Evolutionary conservation across 805 yeast species (phyloP).

Genomic region (Candida endomychidarum): DNA sequence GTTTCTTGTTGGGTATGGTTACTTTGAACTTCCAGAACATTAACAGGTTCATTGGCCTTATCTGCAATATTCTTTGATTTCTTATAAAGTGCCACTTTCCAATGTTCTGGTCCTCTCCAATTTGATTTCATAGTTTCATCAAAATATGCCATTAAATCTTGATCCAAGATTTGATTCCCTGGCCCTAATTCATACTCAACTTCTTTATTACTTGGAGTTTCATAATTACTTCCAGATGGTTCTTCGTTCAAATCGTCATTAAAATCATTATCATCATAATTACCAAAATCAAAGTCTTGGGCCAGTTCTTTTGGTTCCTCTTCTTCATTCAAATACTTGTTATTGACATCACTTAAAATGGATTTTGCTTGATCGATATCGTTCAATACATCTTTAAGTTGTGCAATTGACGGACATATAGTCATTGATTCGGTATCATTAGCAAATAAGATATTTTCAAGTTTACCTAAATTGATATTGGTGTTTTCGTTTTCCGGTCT

Average conservation of each 20-base stretch:
- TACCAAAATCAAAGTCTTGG: conserved; percentile 16
- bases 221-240: conserved; percentile 3
- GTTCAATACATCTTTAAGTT: conserved; percentile 56
- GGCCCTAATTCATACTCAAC: conserved; percentile 16
- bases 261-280: conserved; percentile 18
- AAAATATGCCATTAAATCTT: conserved; percentile 75
- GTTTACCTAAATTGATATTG: conserved; percentile 21
- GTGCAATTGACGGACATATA: conserved; percentile 72
- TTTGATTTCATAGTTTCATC: conserved; percentile 66
- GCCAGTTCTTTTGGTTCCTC: conserved; percentile 9
- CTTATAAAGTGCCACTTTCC: conserved; percentile 74
- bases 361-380: conserved; percentile 49
- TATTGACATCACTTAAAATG: conserved; percentile 41
- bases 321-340: conserved; percentile 20
- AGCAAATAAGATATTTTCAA: conserved; percentile 24
- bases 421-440: conserved; percentile 26
- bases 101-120: conserved; percentile 92
- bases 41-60: neutral
- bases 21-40: neutral
- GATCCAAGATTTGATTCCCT: conserved; percentile 42
- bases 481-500: conserved; percentile 12
- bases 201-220: conserved; percentile 8
- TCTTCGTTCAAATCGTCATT: conserved; percentile 20
- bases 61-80: conserved; percentile 32
- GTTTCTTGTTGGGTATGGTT: neutral